Evolutionary conservation across 163 green algal genomes (phyloP), one percentile per base, ranked within the genome.

Genomic region (Chloromonas sp.): DNA sequence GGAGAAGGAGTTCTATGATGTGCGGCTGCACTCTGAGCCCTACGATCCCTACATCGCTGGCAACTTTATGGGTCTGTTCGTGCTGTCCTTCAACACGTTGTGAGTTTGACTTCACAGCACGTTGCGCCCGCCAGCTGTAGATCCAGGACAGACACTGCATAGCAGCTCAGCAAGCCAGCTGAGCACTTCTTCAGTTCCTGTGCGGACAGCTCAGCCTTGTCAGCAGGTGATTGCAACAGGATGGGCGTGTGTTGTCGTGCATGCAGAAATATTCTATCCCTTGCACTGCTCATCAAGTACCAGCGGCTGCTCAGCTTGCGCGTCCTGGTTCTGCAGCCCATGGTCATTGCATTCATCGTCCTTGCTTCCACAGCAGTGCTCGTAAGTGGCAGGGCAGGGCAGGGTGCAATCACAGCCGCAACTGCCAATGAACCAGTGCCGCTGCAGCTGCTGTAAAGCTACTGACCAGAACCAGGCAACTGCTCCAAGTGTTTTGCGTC

Each of bases 31-130:
- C 70, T 84, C 92, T 5, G 14, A 60, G 57, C 92, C 91, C 2
- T 91, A 82, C 82, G 87, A 83, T n/a, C 81, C 58, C 0, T 87
- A 84, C 36, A 82, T 94, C 0, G 91, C 92, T 0, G 87, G 92
- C 85, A 94, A 92, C 85, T 94, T 93, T 79, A 90, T 94, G 84
- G 88, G 82, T 74, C 76, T 94, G 3, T 94, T 97, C 62, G 87
- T 83, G 8, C 71, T 95, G 0, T 70, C 87, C 60, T 97, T 95
- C 92, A 94, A 95, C 84, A 84, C 93, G 8, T 70, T 89, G 91
- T 95, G 80, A 90, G 90, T 70, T 36, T 36, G 36, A 36, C 36
- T 36, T 36, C 36, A 14, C 59, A 58, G 78, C 36, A 36, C 36
- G 36, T 36, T 36, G 36, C 36, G 36, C 36, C 36, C 36, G 36